Conservation (phyloP, 352 stramenopile genomes). For the Phytopythium montanum region DNA sequence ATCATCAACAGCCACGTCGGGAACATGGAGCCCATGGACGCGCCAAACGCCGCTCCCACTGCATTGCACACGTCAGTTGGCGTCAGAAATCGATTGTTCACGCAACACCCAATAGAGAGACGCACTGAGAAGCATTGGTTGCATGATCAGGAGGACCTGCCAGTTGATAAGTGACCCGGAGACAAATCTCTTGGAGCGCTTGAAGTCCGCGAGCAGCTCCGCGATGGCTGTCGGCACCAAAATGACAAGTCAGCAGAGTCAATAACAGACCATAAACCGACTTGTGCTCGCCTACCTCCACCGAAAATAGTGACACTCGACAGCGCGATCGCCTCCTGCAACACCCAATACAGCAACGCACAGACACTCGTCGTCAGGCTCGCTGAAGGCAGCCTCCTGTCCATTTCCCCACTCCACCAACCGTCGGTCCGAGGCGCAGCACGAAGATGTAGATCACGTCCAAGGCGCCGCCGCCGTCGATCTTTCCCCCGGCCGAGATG, state of each 20-base stretch:
- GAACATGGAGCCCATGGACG: constrained; percentile 87
- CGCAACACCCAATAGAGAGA: not conserved
- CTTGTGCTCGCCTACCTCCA: constrained; percentile 25
- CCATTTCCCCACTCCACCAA: constrained; percentile 4
- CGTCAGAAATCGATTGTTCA: constrained; percentile 1
- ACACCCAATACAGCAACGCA: not conserved
- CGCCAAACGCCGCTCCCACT: constrained; percentile 49
- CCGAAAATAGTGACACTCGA: constrained; percentile 91
- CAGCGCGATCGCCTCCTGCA: constrained; percentile 83
- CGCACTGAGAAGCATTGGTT: constrained; percentile 72
- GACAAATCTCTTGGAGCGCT: constrained; percentile 6
- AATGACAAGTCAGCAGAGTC: not conserved
- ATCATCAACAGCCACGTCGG: constrained; percentile 75
- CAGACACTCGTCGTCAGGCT: not conserved
- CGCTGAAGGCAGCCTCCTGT: not conserved
- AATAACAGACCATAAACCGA: not conserved
- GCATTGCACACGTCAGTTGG: not conserved
- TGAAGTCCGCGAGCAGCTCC: constrained; percentile 6
- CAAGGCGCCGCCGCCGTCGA: constrained; percentile 86
- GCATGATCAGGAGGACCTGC: constrained; percentile 93
- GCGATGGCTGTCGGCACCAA: not conserved
- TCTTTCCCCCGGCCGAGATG: constrained; percentile 64
- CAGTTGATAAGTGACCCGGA: constrained; percentile 88
- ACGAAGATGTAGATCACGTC: constrained; percentile 93
- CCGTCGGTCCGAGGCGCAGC: constrained; percentile 82